These are phyloP conservation scores for Heteromeles arbutifolia DNA, from an alignment of 306 rosid genomes.

Conservation along the genomic window DNA sequence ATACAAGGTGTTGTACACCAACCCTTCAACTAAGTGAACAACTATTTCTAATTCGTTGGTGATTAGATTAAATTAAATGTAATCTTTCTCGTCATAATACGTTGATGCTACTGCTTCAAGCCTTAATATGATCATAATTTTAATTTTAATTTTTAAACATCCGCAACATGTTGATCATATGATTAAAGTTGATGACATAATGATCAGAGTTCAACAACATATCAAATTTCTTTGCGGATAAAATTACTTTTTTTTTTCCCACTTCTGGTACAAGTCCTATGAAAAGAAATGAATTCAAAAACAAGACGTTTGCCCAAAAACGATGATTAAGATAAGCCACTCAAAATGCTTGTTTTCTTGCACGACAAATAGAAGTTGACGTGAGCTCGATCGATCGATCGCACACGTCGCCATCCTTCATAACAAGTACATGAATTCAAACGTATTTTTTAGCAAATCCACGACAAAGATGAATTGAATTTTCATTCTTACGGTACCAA, in stretches of 20 bases:
- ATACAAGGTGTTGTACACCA: background rate
- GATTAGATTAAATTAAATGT: too few relatives aligned
- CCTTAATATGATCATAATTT: too few relatives aligned
- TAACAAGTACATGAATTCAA: background rate
- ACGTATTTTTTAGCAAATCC: background rate
- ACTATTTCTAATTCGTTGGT: too few relatives aligned
- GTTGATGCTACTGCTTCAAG: background rate
- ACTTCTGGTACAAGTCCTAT: too few relatives aligned
- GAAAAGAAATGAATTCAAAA: too few relatives aligned
- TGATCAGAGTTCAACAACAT: too few relatives aligned
- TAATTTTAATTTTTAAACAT: too few relatives aligned
- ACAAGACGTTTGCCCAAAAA: too few relatives aligned
- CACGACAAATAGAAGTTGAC: background rate
- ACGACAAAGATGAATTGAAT: background rate
- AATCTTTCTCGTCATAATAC: too few relatives aligned
- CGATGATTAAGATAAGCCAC: background rate
- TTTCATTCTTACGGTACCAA: background rate
- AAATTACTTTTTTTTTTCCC: too few relatives aligned
- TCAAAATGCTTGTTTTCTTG: background rate
- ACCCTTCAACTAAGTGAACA: background rate
- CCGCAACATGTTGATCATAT: too few relatives aligned
- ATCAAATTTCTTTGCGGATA: fast-evolving
- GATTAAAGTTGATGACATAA: too few relatives aligned
- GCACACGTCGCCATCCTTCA: background rate
- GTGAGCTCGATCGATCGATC: background rate